Conservation (phyloP, 768 basidiomycete species). For the Lactarius sanguifluus region DNA sequence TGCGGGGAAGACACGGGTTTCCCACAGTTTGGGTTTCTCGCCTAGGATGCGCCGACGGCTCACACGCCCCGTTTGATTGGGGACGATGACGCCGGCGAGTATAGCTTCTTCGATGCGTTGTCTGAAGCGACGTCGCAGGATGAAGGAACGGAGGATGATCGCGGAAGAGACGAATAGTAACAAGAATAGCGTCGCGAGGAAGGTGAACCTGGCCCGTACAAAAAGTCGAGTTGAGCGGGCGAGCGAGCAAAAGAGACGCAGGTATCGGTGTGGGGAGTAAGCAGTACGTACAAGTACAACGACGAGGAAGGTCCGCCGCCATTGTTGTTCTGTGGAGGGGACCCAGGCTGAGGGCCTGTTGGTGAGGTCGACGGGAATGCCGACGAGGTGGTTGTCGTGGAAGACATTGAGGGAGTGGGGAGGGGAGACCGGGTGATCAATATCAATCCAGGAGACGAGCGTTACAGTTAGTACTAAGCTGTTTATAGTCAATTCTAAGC, state of each 20-base stretch:
- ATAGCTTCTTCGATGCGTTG: constrained; percentile 53
- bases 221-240: not conserved
- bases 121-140: constrained; percentile 59
- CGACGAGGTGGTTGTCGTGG: not conserved
- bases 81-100: constrained; percentile 48
- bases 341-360: not conserved
- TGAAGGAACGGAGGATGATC: constrained; percentile 62
- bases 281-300: constrained; percentile 30
- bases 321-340: not conserved
- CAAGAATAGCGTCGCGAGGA: constrained; percentile 68
- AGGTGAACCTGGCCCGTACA: constrained; percentile 53
- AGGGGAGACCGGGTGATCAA: not conserved
- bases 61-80: constrained; percentile 36
- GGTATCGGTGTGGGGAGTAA: no score
- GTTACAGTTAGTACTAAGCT: no score
- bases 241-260: constrained; percentile 5
- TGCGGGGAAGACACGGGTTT: constrained; percentile 42
- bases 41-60: constrained; percentile 44
- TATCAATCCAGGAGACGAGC: not conserved
- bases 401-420: constrained; percentile 13
- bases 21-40: constrained; percentile 51
- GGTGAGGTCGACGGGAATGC: not conserved
- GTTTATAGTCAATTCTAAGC: not conserved
- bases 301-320: constrained; percentile 29
- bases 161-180: constrained; percentile 63